Conservation (phyloP, 169 alveolate species). For the Cryptosporidium sp. region DNA sequence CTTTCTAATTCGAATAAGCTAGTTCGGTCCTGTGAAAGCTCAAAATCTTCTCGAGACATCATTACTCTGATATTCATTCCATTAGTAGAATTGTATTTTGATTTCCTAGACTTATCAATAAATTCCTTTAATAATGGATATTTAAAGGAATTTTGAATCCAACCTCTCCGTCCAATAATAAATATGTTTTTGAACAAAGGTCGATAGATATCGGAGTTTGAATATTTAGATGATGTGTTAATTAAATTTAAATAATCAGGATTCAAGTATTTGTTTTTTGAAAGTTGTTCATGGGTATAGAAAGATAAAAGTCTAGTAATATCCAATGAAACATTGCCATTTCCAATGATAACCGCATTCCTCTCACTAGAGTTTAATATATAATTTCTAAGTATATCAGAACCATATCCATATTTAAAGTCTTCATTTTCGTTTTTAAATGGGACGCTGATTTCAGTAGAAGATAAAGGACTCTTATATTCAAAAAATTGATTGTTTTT, state of each 20-base stretch:
- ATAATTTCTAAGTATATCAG: neutral
- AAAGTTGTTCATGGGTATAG: constrained; percentile 35
- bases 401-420: constrained; percentile 39
- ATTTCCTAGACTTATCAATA: constrained; percentile 38
- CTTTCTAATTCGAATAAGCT: constrained; percentile 2
- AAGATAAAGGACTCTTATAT: constrained; percentile 26
- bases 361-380: constrained; percentile 47
- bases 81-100: neutral
- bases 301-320: constrained; percentile 44
- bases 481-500: constrained; percentile 44
- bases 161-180: constrained; percentile 63
- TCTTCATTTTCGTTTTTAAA: constrained; percentile 3
- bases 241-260: constrained; percentile 35
- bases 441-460: neutral
- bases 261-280: constrained; percentile 42
- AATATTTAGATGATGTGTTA: neutral
- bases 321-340: constrained; percentile 75
- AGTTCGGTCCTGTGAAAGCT: constrained; percentile 17
- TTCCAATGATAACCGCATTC: constrained; percentile 65
- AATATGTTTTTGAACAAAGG: constrained; percentile 67
- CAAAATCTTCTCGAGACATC: constrained; percentile 65
- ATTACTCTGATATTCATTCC: constrained; percentile 36
- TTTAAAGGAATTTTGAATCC: constrained; percentile 62
- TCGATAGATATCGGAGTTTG: neutral
- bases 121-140: constrained; percentile 33